Percentiles rank a stretch among this genome's conserved stretches.
Conservation (phyloP, 192 early-diverging fungal species). For the Radiomyces spectabilis region DNA sequence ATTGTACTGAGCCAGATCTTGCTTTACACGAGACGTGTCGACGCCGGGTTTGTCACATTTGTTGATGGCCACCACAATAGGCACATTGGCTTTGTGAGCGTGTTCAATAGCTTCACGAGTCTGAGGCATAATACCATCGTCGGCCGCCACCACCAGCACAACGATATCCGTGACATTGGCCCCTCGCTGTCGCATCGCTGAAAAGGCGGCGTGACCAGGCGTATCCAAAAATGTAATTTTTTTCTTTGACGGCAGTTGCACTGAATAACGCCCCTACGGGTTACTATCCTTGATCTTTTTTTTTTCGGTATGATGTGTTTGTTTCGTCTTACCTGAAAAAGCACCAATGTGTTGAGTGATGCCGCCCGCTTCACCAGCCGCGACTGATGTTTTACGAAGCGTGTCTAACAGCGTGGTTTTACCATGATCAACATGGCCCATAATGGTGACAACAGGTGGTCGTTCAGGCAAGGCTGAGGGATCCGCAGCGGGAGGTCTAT, state of each 20-base stretch:
- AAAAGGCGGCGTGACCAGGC: conserved; percentile 94
- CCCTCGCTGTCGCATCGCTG: conserved; percentile 90
- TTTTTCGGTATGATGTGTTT: background rate
- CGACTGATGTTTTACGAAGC: conserved; percentile 84
- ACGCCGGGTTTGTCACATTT: conserved; percentile 93
- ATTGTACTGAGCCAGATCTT: conserved; percentile 68
- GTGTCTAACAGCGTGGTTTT: conserved; percentile 95
- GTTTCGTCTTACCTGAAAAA: conserved; percentile 55
- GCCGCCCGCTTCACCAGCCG: conserved; percentile 89
- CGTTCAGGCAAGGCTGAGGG: conserved; percentile 65
- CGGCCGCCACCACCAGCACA: conserved; percentile 93
- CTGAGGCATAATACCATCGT: conserved; percentile 98
- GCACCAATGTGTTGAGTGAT: conserved; percentile 99
- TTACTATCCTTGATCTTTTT: background rate
- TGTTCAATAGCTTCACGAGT: conserved; percentile 94
- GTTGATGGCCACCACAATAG: conserved; percentile 94
- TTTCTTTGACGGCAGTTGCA: conserved; percentile 56
- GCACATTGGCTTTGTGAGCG: conserved; percentile 74
- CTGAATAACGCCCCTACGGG: conserved; percentile 10
- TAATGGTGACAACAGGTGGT: conserved; percentile 93
- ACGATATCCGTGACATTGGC: conserved; percentile 93
- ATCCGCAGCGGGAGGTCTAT: conserved; percentile 59
- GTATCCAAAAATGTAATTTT: conserved; percentile 94
- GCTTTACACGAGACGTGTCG: conserved; percentile 47
- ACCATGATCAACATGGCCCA: conserved; percentile 97